These are phyloP conservation scores for Leishmania turanica DNA, from an alignment of 208 protist genomes.

Conservation along the genomic window DNA sequence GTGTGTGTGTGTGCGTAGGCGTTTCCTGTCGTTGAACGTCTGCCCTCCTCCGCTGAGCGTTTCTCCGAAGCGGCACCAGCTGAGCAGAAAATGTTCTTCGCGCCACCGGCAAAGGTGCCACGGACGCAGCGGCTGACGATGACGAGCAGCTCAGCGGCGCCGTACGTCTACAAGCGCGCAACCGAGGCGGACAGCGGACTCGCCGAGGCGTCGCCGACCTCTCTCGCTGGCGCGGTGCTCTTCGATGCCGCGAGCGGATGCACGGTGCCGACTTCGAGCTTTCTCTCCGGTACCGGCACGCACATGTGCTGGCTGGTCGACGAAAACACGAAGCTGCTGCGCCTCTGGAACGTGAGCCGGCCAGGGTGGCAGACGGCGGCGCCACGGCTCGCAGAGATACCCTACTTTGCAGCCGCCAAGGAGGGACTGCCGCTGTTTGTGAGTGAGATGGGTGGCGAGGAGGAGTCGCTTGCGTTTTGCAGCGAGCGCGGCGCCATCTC, in stretches of 20 bases:
- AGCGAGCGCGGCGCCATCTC: constrained; percentile 73
- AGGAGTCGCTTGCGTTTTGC: constrained; percentile 81
- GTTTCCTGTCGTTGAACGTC: too few relatives aligned
- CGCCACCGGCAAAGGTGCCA: constrained; percentile 70
- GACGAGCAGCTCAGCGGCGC: constrained; percentile 13
- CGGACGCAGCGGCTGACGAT: constrained; percentile 65
- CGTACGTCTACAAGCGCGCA: constrained; percentile 19
- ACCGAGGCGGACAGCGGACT: constrained; percentile 19
- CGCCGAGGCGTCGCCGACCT: constrained; percentile 12
- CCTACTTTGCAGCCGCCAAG: constrained; percentile 53
- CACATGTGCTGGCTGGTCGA: constrained; percentile 82
- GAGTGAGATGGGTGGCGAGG: constrained; percentile 63
- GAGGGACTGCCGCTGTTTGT: constrained; percentile 75
- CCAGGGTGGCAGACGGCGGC: constrained; percentile 50
- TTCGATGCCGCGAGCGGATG: background rate
- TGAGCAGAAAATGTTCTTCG: constrained; percentile 42
- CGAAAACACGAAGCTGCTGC: constrained; percentile 64
- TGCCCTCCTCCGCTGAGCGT: background rate
- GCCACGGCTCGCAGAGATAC: constrained; percentile 66
- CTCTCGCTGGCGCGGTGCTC: constrained; percentile 29
- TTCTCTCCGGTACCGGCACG: constrained; percentile 69
- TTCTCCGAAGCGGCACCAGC: background rate
- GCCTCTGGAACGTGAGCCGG: constrained; percentile 68
- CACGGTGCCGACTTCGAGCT: constrained; percentile 25
- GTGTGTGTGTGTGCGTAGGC: background rate